These are phyloP conservation scores for Cladorrhinum samala DNA, from an alignment of 495 filamentous ascomycete genomes.

Conservation along the genomic window DNA sequence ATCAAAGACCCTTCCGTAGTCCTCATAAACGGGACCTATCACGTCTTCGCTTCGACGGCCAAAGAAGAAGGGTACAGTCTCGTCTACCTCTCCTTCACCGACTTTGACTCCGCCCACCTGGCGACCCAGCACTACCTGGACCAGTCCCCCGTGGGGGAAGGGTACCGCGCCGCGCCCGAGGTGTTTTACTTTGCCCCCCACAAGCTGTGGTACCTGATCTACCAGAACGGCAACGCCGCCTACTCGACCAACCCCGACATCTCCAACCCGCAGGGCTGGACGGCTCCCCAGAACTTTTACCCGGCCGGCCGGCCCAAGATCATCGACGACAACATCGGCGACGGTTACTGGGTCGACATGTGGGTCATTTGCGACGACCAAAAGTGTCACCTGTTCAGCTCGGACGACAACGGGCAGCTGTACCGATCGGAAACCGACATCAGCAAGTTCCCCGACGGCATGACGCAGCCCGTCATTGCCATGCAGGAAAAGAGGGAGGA, in stretches of 20 bases:
- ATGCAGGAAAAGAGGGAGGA: conserved; percentile 12
- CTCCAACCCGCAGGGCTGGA: conserved; percentile 21
- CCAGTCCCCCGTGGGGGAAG: conserved; percentile 16
- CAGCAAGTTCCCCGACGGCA: conserved; percentile 16
- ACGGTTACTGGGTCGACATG: conserved; percentile 27
- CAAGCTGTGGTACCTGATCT: conserved; percentile 24
- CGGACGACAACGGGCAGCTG: conserved; percentile 25
- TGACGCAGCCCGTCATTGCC: conserved; percentile 19
- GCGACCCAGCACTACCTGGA: conserved; percentile 22
- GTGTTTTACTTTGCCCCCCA: conserved; percentile 24
- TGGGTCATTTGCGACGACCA: conserved; percentile 24
- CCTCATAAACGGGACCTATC: conserved; percentile 21
- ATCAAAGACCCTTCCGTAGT: conserved; percentile 25
- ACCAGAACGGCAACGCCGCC: conserved; percentile 25
- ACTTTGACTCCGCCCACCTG: conserved; percentile 9
- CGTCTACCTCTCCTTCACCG: conserved; percentile 22
- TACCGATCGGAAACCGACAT: conserved; percentile 20
- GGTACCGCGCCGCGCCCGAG: conserved; percentile 24
- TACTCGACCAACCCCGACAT: conserved; percentile 27
- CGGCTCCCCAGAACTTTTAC: conserved; percentile 20
- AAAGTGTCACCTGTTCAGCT: conserved; percentile 21
- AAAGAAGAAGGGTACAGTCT: conserved; percentile 19
- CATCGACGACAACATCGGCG: conserved; percentile 15
- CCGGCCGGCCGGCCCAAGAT: conserved; percentile 10
- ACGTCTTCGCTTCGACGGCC: conserved; percentile 24